Evolutionary conservation across 1,284 basidiomycete species (phyloP), one percentile per base, ranked within the genome.

Genomic region (Cryptococcus deneoformans): DNA sequence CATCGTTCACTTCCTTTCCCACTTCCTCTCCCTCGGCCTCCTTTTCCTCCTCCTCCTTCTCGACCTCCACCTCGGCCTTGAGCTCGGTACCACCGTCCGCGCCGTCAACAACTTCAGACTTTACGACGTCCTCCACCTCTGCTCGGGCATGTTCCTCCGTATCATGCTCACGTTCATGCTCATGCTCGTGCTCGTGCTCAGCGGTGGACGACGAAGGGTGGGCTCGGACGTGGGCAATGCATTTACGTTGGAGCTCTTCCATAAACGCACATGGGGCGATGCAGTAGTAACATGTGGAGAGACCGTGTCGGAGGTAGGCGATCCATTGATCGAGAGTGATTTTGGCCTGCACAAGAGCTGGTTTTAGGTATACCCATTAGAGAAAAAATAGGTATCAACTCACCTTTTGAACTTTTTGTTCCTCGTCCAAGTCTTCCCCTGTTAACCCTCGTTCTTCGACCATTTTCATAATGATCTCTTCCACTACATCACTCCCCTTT

Each of bases 191-290:
- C 29, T 38, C 49, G 40, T 52, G 50, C 9, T 53, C 49, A 79
- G 77, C 53, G 20, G 38, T 39, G 85, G 71, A 50, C 46, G 52
- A 38, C 53, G n/a, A 50, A 6, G 50, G 61, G 42, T 65, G 58
- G 1, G 71, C 65, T 76, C 93, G 85, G 59, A 89, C 81, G 80
- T 97, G 94, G 79, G 87, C 87, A 67, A 95, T 82, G 81, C 93
- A 96, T 79, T 92, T 91, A 71, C 91, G 85, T 77, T 92, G 87
- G 69, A 97, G 83, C 82, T 95, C 92, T 80, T 97, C 94, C 76
- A 88, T 79, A 81, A 92, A 92, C 79, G 94, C 88, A 73, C 87
- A 88, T 65, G 90, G 85, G 73, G 91, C 87, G 68, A 89, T 87
- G 81, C 93, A 97, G 80, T 97, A 97, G 79, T 93, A 97, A 83